Evolutionary conservation across 352 stramenopile species (phyloP).

Genomic region (Phytophthora citrophthora): DNA sequence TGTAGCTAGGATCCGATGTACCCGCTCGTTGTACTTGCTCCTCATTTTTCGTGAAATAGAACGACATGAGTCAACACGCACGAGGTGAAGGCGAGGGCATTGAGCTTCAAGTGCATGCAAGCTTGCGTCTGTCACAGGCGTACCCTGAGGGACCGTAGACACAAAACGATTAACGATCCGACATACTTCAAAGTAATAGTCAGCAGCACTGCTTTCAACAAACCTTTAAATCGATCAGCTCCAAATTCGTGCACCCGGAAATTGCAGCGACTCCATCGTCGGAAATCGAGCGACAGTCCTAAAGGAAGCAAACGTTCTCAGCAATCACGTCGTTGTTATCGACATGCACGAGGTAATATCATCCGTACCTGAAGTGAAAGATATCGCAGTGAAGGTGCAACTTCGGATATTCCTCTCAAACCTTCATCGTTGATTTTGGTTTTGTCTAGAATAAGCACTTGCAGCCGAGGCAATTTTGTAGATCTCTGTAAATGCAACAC

Average conservation of each 20-base stretch:
- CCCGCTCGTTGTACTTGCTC: constrained; percentile 40
- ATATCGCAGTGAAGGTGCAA: constrained; percentile 54
- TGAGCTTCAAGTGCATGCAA: constrained; percentile 46
- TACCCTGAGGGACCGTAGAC: constrained; percentile 27
- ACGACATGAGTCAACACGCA: constrained; percentile 77
- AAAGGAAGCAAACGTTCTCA: neutral
- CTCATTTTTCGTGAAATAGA: constrained; percentile 64
- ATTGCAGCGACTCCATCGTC: constrained; percentile 55
- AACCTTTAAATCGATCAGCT: constrained; percentile 76
- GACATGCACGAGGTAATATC: neutral
- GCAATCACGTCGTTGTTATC: neutral
- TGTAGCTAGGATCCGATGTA: constrained; percentile 21
- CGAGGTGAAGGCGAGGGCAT: constrained; percentile 50
- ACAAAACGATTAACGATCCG: neutral
- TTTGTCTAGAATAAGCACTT: constrained; percentile 74
- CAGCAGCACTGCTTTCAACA: neutral
- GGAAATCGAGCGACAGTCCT: constrained; percentile 64
- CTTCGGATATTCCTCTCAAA: constrained; percentile 38
- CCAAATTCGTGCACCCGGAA: constrained; percentile 41
- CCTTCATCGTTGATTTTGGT: constrained; percentile 57
- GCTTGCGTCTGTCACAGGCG: constrained; percentile 52
- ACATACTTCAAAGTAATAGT: neutral
- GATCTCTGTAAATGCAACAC: constrained; percentile 26
- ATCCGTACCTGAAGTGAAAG: constrained; percentile 66
- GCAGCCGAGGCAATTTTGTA: constrained; percentile 37